These are phyloP conservation scores for Phlyctochytrium bullatum DNA, from an alignment of 192 early-diverging fungal species.

Conservation along the genomic window DNA sequence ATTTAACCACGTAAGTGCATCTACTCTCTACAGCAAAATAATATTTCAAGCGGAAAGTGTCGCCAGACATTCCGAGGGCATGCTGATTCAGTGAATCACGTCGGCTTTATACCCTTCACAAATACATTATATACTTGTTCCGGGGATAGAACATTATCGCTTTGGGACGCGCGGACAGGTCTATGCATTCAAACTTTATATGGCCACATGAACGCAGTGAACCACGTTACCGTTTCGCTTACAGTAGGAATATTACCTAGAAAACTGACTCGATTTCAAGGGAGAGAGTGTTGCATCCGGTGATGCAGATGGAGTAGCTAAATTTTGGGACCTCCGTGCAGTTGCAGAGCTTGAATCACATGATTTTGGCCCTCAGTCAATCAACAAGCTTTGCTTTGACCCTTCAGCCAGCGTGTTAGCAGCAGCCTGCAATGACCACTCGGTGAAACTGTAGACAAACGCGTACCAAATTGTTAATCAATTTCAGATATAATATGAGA, in stretches of 20 bases:
- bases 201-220: constrained; percentile 54
- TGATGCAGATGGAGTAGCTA: constrained; percentile 52
- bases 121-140: constrained; percentile 52
- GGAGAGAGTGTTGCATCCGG: constrained; percentile 44
- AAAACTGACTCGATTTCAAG: constrained; percentile 13
- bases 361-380: constrained; percentile 42
- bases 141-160: constrained; percentile 54
- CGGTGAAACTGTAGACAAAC: constrained; percentile 27
- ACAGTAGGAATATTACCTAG: constrained; percentile 16
- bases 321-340: constrained; percentile 52
- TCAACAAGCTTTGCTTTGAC: constrained; percentile 51
- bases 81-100: constrained; percentile 55
- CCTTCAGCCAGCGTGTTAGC: constrained; percentile 39
- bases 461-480: background rate
- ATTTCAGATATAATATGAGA: constrained; percentile 26
- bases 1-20: constrained; percentile 43
- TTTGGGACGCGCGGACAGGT: constrained; percentile 56
- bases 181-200: constrained; percentile 51
- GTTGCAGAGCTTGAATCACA: constrained; percentile 34
- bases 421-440: constrained; percentile 47
- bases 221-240: constrained; percentile 37
- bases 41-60: constrained; percentile 41
- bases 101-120: constrained; percentile 52
- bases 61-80: constrained; percentile 56
- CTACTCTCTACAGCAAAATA: background rate